phyloP scores from a whole-genome alignment of 768 basidiomycete genomes.

The Rhodotorula toruloides region DNA sequence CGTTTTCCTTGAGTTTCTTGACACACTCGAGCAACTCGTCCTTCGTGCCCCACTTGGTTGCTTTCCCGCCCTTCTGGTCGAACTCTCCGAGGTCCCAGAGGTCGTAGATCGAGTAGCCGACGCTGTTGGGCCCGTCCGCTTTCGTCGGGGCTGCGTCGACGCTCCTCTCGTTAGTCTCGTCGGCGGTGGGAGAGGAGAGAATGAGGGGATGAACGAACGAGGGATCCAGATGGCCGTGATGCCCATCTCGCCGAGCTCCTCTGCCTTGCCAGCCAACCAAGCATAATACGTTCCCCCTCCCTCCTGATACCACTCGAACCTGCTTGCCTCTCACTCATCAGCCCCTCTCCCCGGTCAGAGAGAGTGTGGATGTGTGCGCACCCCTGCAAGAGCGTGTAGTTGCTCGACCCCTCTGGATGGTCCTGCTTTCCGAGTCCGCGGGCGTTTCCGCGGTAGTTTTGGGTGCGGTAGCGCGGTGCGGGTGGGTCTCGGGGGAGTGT shows the following conservation, averaged over 20 bases:
- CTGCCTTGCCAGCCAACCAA: constrained; percentile 42
- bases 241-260: constrained; percentile 46
- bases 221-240: constrained; percentile 50
- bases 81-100: constrained; percentile 49
- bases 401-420: constrained; percentile 18
- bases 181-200: background rate
- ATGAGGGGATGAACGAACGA: constrained; percentile 39
- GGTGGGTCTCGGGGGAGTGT: background rate
- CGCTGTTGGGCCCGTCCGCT: constrained; percentile 45
- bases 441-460: constrained; percentile 29
- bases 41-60: constrained; percentile 50
- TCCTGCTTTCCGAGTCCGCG: constrained; percentile 32
- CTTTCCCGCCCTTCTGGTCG: constrained; percentile 45
- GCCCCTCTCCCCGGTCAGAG: background rate
- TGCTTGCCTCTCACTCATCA: background rate
- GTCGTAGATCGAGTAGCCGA: constrained; percentile 46
- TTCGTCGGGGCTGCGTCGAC: constrained; percentile 43
- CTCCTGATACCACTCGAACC: constrained; percentile 36
- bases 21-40: constrained; percentile 43
- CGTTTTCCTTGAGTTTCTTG: background rate
- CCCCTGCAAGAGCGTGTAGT: constrained; percentile 36
- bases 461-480: constrained; percentile 19
- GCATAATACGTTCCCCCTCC: constrained; percentile 48
- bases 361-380: background rate
- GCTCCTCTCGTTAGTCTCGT: background rate